Evolutionary conservation across 495 filamentous ascomycete species (phyloP).

Genomic region (Hypoxylon lienhwacheense): DNA sequence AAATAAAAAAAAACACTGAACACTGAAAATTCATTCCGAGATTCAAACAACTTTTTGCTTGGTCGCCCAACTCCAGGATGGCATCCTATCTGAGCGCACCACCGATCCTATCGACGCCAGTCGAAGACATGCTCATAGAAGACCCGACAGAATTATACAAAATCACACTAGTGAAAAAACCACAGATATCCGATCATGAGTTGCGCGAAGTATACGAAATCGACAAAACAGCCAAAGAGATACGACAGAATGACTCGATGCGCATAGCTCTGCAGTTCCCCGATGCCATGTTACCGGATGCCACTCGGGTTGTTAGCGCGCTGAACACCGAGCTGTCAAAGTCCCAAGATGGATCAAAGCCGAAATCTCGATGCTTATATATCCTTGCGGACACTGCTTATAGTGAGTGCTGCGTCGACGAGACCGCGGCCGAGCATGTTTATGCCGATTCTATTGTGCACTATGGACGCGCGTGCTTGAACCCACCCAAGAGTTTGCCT

Average conservation of each 20-base stretch:
- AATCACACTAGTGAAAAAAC: constrained; percentile 41
- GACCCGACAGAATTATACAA: constrained; percentile 47
- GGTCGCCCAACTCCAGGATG: constrained; percentile 27
- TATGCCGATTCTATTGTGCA: constrained; percentile 91
- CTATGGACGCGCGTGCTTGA: constrained; percentile 90
- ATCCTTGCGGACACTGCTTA: constrained; percentile 97
- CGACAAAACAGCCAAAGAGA: constrained; percentile 73
- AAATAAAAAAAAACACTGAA: not conserved
- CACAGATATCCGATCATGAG: constrained; percentile 65
- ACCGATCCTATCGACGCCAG: constrained; percentile 86
- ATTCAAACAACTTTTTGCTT: not conserved
- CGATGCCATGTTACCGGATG: constrained; percentile 85
- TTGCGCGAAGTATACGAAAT: constrained; percentile 84
- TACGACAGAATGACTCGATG: constrained; percentile 67
- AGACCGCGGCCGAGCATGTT: constrained; percentile 93
- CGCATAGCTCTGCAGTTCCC: constrained; percentile 92
- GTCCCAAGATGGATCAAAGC: not conserved
- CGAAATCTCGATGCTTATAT: constrained; percentile 57
- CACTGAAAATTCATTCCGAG: too few species aligned
- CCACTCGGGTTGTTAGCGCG: constrained; percentile 73
- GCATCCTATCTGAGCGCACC: constrained; percentile 49
- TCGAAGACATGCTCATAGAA: constrained; percentile 72
- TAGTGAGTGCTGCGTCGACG: constrained; percentile 94
- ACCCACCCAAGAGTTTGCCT: constrained; percentile 83
- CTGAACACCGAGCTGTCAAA: constrained; percentile 63